A percentile compares a stretch with the other conserved stretches of the same genome.
These are phyloP conservation scores for Coniochaeta sp. DNA, from an alignment of 2,329 filamentous ascomycete genomes.

Conservation along the genomic window DNA sequence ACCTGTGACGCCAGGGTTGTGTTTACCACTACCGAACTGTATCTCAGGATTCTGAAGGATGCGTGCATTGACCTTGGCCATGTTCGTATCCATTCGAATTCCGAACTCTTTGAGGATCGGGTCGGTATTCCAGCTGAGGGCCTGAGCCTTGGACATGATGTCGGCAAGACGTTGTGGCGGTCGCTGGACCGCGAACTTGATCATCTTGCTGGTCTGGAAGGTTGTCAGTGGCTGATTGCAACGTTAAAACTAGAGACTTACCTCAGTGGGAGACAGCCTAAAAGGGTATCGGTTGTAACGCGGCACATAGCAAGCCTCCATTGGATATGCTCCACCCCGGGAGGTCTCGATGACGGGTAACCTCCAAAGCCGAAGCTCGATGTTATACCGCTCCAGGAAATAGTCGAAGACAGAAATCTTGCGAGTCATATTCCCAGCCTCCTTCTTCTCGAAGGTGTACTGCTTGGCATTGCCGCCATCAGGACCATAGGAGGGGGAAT, in stretches of 20 bases:
- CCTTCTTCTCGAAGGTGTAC: constrained; percentile 47
- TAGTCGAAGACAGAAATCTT: constrained; percentile 43
- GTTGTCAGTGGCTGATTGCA: constrained; percentile 8
- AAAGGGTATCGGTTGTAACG: constrained; percentile 53
- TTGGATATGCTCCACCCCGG: constrained; percentile 47
- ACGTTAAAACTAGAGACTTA: constrained; percentile 12
- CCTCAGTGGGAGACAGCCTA: constrained; percentile 52
- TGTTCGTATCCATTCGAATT: constrained; percentile 55
- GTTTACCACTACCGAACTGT: constrained; percentile 48
- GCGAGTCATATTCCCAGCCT: constrained; percentile 29
- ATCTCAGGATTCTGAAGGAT: constrained; percentile 66
- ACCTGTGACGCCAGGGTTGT: constrained; percentile 58
- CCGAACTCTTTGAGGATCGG: constrained; percentile 66
- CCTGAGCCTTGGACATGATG: constrained; percentile 59
- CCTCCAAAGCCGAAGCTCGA: constrained; percentile 34
- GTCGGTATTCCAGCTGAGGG: constrained; percentile 63
- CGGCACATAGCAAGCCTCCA: constrained; percentile 49
- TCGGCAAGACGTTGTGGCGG: constrained; percentile 60
- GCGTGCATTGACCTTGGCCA: constrained; percentile 62
- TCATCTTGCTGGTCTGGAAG: constrained; percentile 71
- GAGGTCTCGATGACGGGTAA: constrained; percentile 53
- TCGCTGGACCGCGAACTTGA: constrained; percentile 81
- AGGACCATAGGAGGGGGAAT: constrained; percentile 30
- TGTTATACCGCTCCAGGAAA: constrained; percentile 46
- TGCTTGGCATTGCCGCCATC: constrained; percentile 42